Base-by-base conservation (phyloP, 106 monocot genomes). In the Acorus gramineus region DNA sequence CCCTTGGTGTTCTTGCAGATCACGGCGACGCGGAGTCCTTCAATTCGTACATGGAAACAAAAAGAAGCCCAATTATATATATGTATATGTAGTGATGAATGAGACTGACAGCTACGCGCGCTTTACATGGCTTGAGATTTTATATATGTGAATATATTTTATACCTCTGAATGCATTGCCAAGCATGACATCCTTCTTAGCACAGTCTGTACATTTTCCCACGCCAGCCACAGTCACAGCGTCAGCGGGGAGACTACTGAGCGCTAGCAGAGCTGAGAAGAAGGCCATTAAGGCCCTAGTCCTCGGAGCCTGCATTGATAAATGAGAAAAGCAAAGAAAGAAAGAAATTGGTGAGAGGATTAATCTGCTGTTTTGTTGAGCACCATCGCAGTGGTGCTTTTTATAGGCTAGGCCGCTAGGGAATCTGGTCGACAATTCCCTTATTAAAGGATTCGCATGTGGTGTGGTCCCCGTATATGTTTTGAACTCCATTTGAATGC, bases 1-100 rank as follows among this genome's bases (percentile, higher is more conserved):
- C 74, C 74, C 8, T 71, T 56, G 50, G 8, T 46, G 11, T 11
- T 13, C 68, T 69, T 83, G 71, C 82, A 83, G 42, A 64, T 67
- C 64, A 83, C 53, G 8, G 63, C 71, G 7, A 78, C 74, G 3
- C 64, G 42, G 49, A 83, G 54, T 7, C 78, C 82, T 83, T 72
- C 1, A 50, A 4, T 1, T 8, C 6, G 0, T 7, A 64, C 52
- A 47, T 10, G 14, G 11, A 65, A 28, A 63, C 1, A 28, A 28
- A 28, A 0, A 28, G 28, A 28, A 28, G n/a, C n/a, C n/a, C n/a
- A n/a, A n/a, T 28, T 28, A 28, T 1, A 28, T 1, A 28, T 1
- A 28, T 28, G 1, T 28, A 28, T 1, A 28, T 28, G 28, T 28
- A 28, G 28, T 28, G 28, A 28, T 28, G 28, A 0, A 28, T 28